Evolutionary conservation across 768 basidiomycete species (phyloP).

Genomic region (Leccinum disarticulatum): DNA sequence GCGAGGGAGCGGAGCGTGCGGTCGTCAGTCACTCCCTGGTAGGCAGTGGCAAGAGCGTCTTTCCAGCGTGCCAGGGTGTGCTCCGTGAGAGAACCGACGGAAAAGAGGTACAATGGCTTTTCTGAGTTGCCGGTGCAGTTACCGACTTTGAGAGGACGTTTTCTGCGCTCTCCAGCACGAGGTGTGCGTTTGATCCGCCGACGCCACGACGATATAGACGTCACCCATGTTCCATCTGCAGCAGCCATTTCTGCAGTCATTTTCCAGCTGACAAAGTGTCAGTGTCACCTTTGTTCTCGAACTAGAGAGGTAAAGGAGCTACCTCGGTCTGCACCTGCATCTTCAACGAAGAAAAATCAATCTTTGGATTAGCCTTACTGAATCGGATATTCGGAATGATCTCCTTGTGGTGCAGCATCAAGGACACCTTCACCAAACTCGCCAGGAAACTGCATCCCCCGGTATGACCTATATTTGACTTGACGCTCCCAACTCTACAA

Average conservation of each 20-base stretch:
- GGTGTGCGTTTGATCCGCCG: slow-evolving; percentile 35
- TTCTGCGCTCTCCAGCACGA: slow-evolving; percentile 31
- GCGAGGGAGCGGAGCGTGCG: slow-evolving; percentile 27
- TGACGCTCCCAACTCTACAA: slow-evolving; percentile 28
- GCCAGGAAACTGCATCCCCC: slow-evolving; percentile 35
- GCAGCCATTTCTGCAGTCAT: slow-evolving; percentile 32
- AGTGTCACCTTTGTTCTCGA: neutral
- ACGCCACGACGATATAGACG: slow-evolving; percentile 35
- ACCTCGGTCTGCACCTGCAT: slow-evolving; percentile 30
- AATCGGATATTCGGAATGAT: slow-evolving; percentile 31
- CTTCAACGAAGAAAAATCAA: slow-evolving; percentile 24
- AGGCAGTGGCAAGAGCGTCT: slow-evolving; percentile 17
- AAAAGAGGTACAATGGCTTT: slow-evolving; percentile 26
- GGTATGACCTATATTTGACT: slow-evolving; percentile 28
- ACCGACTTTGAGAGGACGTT: slow-evolving; percentile 13
- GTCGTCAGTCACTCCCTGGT: slow-evolving; percentile 20
- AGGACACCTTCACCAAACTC: slow-evolving; percentile 34
- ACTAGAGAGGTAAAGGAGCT: neutral
- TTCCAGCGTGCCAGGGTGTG: slow-evolving; percentile 26
- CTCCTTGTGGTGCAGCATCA: slow-evolving; percentile 34
- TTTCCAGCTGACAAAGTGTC: slow-evolving; percentile 14
- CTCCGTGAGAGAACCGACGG: slow-evolving; percentile 31
- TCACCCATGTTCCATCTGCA: slow-evolving; percentile 29
- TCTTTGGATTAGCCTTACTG: slow-evolving; percentile 28
- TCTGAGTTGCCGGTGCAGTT: neutral